phyloP scores from a whole-genome alignment of 164 flowering plant genomes.

The Umbilicus rupestris region DNA sequence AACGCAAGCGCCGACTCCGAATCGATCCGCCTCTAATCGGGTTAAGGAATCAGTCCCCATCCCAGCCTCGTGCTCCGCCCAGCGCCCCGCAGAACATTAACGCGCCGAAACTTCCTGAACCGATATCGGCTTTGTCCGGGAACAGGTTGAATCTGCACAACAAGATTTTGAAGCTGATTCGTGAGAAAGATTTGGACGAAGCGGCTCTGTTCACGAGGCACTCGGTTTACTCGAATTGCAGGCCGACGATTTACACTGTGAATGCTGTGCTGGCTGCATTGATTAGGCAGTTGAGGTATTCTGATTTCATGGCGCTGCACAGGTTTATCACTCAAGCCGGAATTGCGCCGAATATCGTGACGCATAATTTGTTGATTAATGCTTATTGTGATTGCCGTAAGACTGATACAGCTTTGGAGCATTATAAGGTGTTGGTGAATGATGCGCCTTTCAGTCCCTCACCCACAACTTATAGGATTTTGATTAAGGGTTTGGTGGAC shows the following conservation, averaged over 20 bases:
- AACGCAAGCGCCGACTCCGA: constrained; percentile 78
- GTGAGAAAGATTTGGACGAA: constrained; percentile 77
- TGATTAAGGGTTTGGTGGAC: constrained; percentile 65
- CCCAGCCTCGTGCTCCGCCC: constrained; percentile 17
- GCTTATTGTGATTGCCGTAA: constrained; percentile 68
- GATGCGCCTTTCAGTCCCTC: constrained; percentile 75
- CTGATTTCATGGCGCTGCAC: constrained; percentile 71
- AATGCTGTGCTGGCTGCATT: constrained; percentile 70
- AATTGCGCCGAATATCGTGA: constrained; percentile 57
- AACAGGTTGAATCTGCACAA: constrained; percentile 83
- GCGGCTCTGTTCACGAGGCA: constrained; percentile 81
- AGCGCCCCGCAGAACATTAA: constrained; percentile 50
- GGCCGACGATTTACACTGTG: constrained; percentile 75
- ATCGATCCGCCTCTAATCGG: constrained; percentile 69
- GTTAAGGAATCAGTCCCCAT: constrained; percentile 35
- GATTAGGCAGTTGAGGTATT: constrained; percentile 56
- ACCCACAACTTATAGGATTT: constrained; percentile 60
- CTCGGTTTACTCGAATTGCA: constrained; percentile 81
- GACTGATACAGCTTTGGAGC: constrained; percentile 65
- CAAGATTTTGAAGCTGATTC: constrained; percentile 58
- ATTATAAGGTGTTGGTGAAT: constrained; percentile 53
- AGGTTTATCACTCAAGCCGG: constrained; percentile 78
- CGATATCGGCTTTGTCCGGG: constrained; percentile 51
- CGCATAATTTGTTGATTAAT: constrained; percentile 62
- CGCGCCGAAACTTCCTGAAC: constrained; percentile 73